phyloP scores from a whole-genome alignment of 1,139 yeast species.

The Hanseniaspora sp. region DNA sequence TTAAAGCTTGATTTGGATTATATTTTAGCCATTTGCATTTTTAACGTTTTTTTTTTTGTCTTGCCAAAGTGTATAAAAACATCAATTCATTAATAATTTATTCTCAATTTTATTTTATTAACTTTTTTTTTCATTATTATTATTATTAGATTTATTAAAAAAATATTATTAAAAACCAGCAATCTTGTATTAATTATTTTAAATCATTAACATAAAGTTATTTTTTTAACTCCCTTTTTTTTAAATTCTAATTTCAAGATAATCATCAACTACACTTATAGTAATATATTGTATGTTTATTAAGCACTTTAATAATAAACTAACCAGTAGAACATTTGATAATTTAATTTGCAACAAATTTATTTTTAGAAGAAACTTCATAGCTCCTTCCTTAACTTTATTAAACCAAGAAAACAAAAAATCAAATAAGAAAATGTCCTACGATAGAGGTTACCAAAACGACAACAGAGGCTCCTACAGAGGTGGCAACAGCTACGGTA shows the following conservation, averaged over 20 bases:
- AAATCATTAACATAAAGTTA: not conserved
- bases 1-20: too few relatives aligned
- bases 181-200: not conserved
- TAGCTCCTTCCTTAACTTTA: not conserved
- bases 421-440: slow-evolving; percentile 17
- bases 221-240: not conserved
- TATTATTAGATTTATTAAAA: not conserved
- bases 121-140: too few relatives aligned
- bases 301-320: not conserved
- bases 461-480: slow-evolving; percentile 33
- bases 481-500: slow-evolving; percentile 38
- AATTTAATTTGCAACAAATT: not conserved
- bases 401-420: slow-evolving; percentile 1
- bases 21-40: too few relatives aligned
- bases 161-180: not conserved
- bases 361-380: not conserved
- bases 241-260: not conserved
- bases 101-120: too few relatives aligned
- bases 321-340: slow-evolving; percentile 13
- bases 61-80: too few relatives aligned
- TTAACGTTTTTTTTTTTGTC: too few relatives aligned
- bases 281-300: slow-evolving; percentile 3
- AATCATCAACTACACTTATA: not conserved
- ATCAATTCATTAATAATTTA: too few relatives aligned
- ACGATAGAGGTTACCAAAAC: slow-evolving; percentile 29